A percentile compares a stretch with the other conserved stretches of the same genome.
Evolutionary conservation across 352 stramenopile genomes (phyloP).

Genomic region (Phytophthora parvispora): DNA sequence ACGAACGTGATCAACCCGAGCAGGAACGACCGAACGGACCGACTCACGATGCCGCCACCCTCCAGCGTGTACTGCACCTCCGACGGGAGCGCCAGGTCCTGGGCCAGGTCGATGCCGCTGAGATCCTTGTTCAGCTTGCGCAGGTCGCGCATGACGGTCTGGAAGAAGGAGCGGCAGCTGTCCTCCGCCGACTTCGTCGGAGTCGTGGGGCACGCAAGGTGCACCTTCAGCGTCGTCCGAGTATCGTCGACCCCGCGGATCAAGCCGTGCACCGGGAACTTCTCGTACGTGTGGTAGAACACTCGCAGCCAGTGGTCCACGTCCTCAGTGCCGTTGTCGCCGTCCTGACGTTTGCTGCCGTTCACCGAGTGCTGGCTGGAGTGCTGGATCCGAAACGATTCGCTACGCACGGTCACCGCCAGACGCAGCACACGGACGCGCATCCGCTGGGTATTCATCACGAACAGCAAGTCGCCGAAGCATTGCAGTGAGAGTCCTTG

Average conservation of each 20-base stretch:
- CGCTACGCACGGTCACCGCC: constrained; percentile 57
- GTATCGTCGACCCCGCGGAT: constrained; percentile 41
- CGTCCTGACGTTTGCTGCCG: too few species aligned
- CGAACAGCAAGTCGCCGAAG: constrained; percentile 42
- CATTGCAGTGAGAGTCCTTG: constrained; percentile 19
- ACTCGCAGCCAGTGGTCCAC: constrained; percentile 33
- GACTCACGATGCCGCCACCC: constrained; percentile 1
- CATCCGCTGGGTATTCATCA: constrained; percentile 21
- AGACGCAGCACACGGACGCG: constrained; percentile 27
- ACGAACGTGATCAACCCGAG: constrained; percentile 71
- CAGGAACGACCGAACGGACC: constrained; percentile 23
- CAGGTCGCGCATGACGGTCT: constrained; percentile 61
- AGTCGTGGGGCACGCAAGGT: constrained; percentile 25
- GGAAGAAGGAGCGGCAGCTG: constrained; percentile 32
- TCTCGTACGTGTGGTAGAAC: constrained; percentile 46
- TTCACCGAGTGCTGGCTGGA: constrained; percentile 31
- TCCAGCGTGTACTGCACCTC: too few species aligned
- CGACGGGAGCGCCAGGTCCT: constrained; percentile 23
- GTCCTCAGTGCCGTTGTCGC: constrained; percentile 27
- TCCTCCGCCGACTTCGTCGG: constrained; percentile 6
- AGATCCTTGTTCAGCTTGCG: constrained; percentile 70
- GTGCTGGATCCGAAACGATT: constrained; percentile 65
- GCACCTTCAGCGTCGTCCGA: constrained; percentile 26
- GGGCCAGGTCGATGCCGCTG: constrained; percentile 39
- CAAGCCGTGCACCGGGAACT: constrained; percentile 40